Conservation (phyloP, 176 grass and related monocot genomes). For the Oryza australiensis region DNA sequence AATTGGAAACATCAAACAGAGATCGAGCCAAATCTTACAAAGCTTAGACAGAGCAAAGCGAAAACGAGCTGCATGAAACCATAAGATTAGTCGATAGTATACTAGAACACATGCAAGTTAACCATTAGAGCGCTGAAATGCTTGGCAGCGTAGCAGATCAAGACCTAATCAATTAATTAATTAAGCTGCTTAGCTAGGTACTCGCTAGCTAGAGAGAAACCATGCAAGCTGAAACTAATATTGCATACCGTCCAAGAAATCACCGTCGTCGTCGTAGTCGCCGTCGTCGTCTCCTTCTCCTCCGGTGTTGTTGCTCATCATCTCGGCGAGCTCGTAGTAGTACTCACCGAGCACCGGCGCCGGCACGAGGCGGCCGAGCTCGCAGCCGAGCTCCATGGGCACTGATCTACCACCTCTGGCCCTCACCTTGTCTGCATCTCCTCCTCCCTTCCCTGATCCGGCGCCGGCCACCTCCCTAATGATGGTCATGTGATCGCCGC, state of each 20-base stretch:
- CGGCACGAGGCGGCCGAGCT: slow-evolving; percentile 30
- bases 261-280: slow-evolving; percentile 54
- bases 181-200: background rate
- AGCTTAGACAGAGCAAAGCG: slow-evolving; percentile 5
- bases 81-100: slow-evolving; percentile 26
- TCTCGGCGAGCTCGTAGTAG: slow-evolving; percentile 55
- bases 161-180: slow-evolving; percentile 25
- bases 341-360: slow-evolving; percentile 35
- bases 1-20: slow-evolving; percentile 10
- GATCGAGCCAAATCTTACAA: background rate
- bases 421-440: slow-evolving; percentile 31
- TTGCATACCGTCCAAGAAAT: slow-evolving; percentile 67
- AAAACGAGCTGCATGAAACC: background rate
- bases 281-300: slow-evolving; percentile 54
- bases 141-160: slow-evolving; percentile 32
- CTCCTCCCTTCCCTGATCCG: slow-evolving; percentile 31
- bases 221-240: slow-evolving; percentile 35
- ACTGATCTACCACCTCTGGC: slow-evolving; percentile 38
- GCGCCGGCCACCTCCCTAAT: background rate
- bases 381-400: slow-evolving; percentile 31
- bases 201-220: slow-evolving; percentile 17
- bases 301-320: slow-evolving; percentile 46
- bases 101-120: slow-evolving; percentile 30
- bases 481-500: background rate
- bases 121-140: background rate